These are phyloP conservation scores for Thelonectria olida DNA, from an alignment of 2,329 filamentous ascomycete species.

Conservation along the genomic window DNA sequence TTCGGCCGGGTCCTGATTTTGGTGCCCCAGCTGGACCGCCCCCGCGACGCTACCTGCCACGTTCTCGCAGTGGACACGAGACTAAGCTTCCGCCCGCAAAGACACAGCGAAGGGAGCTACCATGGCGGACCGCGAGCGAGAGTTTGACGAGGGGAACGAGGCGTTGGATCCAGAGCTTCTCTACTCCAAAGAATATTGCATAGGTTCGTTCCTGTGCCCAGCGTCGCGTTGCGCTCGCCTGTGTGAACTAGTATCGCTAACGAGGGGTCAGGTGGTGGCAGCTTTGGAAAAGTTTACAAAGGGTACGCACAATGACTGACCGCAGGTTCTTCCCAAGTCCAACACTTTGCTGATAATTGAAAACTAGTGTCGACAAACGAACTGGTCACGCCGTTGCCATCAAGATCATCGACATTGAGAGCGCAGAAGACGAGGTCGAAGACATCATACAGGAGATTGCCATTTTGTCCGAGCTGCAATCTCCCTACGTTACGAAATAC, in stretches of 20 bases:
- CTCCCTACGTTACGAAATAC: constrained; percentile 96
- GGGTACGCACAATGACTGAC: constrained; percentile 65
- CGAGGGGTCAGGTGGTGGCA: constrained; percentile 78
- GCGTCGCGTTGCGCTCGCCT: not conserved
- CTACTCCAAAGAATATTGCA: constrained; percentile 93
- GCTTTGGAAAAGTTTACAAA: constrained; percentile 99
- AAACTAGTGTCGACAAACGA: constrained; percentile 86
- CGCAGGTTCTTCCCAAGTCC: not conserved
- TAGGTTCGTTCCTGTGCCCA: constrained; percentile 65
- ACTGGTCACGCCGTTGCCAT: constrained; percentile 95
- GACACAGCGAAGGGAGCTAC: constrained; percentile 7
- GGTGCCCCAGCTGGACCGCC: not conserved
- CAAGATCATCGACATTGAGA: constrained; percentile 98
- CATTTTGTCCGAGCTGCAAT: constrained; percentile 94
- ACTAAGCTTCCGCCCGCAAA: not conserved
- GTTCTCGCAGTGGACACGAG: not conserved
- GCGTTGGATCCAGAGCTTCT: constrained; percentile 83
- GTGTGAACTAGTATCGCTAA: constrained; percentile 8
- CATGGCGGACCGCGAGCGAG: constrained; percentile 61
- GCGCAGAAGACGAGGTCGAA: constrained; percentile 98
- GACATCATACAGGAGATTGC: constrained; percentile 99
- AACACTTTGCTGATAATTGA: constrained; percentile 13
- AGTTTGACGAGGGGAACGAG: constrained; percentile 59
- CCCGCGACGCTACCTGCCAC: not conserved
- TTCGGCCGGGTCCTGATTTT: not conserved